Evolutionary conservation across 805 yeast species (phyloP).

Genomic region (Pichia phayaonensis): DNA sequence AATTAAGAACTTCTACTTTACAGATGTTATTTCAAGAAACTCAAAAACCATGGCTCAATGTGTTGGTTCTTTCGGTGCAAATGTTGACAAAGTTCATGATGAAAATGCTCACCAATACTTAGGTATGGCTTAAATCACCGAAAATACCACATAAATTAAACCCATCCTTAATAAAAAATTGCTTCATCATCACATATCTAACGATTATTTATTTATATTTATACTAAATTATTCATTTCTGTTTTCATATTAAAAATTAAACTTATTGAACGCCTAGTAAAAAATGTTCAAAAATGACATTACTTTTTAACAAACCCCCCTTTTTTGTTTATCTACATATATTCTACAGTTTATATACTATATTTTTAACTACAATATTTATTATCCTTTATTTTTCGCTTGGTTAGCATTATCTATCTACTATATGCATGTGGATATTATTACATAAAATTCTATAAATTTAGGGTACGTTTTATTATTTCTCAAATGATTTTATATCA

Average conservation of each 20-base stretch:
- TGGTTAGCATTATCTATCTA: neutral
- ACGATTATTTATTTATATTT: constrained; percentile 1
- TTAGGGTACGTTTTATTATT: neutral
- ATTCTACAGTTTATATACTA: constrained; percentile 1
- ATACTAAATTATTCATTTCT: constrained; percentile 11
- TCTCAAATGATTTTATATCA: constrained; percentile 1
- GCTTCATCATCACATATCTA: neutral
- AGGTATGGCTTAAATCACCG: constrained; percentile 23
- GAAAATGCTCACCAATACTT: constrained; percentile 31
- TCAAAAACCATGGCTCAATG: constrained; percentile 90
- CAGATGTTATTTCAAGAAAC: constrained; percentile 79
- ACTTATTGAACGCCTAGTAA: neutral
- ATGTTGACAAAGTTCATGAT: constrained; percentile 52
- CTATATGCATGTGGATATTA: neutral
- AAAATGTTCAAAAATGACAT: neutral
- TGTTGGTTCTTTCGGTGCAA: constrained; percentile 62
- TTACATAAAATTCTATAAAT: constrained; percentile 2
- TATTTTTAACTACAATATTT: neutral
- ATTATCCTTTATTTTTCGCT: neutral
- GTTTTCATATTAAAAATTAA: constrained; percentile 1
- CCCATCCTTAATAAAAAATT: neutral
- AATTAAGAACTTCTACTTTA: constrained; percentile 77
- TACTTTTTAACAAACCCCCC: neutral
- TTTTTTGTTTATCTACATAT: neutral
- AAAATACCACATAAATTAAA: neutral